A percentile compares a stretch with the other conserved stretches of the same genome.
These are phyloP conservation scores for Dactylellina drechsleri DNA, from an alignment of 2,329 filamentous ascomycete species.

Conservation along the genomic window DNA sequence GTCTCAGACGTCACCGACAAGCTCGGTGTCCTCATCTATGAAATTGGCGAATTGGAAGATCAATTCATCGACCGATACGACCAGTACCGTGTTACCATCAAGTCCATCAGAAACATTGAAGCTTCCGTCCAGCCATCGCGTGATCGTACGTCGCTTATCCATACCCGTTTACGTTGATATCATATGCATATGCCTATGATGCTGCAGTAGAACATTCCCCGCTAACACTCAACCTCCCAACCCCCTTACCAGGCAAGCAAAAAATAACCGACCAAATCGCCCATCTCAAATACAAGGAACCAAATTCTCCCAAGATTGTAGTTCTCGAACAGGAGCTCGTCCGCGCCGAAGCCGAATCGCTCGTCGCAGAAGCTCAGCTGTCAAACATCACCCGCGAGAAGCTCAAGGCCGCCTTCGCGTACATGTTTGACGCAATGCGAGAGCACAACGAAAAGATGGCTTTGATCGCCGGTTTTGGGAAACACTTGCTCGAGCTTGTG, in stretches of 20 bases:
- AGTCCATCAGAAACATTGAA: slow-evolving; percentile 99
- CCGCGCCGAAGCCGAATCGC: slow-evolving; percentile 96
- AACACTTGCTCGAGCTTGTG: slow-evolving; percentile 95
- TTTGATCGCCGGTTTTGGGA: slow-evolving; percentile 96
- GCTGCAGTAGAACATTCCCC: slow-evolving; percentile 1
- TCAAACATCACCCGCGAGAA: slow-evolving; percentile 99
- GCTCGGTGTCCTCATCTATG: slow-evolving; percentile 95
- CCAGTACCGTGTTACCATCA: slow-evolving; percentile 98
- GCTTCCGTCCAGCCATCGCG: slow-evolving; percentile 97
- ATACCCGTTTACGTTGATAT: not conserved
- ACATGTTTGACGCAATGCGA: slow-evolving; percentile 96
- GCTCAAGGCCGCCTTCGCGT: slow-evolving; percentile 96
- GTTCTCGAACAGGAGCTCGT: slow-evolving; percentile 98
- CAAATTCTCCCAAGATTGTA: slow-evolving; percentile 95
- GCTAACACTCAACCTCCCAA: slow-evolving; percentile 1
- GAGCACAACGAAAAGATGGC: slow-evolving; percentile 99
- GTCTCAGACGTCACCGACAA: slow-evolving; percentile 99
- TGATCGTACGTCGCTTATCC: slow-evolving; percentile 75
- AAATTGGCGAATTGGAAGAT: slow-evolving; percentile 97
- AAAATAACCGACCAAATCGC: slow-evolving; percentile 99
- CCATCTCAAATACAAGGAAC: slow-evolving; percentile 99
- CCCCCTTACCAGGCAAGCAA: slow-evolving; percentile 77
- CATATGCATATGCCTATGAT: not conserved
- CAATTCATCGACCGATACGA: slow-evolving; percentile 99
- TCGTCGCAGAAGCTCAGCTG: slow-evolving; percentile 96